Evolutionary conservation across 768 basidiomycete species (phyloP).

Genomic region (Sarcodon aspratus): DNA sequence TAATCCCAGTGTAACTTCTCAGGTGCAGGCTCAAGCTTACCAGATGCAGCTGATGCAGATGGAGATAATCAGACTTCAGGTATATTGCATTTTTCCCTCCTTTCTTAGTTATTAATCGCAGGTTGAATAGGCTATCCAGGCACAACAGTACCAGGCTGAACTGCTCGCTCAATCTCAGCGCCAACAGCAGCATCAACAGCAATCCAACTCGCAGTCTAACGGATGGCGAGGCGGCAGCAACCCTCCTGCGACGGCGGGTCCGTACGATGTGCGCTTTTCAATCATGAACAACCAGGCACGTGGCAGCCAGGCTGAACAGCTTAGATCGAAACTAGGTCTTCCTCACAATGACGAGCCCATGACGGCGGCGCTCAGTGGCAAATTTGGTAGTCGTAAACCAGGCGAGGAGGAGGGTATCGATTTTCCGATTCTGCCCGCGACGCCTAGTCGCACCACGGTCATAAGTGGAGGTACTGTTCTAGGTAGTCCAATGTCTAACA

Average conservation of each 20-base stretch:
- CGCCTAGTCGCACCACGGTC: conserved; percentile 52
- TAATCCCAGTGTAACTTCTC: conserved; percentile 23
- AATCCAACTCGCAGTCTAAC: conserved; percentile 37
- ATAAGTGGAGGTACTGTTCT: conserved; percentile 68
- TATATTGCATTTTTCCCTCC: conserved; percentile 18
- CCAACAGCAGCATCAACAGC: conserved; percentile 37
- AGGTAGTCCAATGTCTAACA: conserved; percentile 37
- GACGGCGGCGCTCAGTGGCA: conserved; percentile 71
- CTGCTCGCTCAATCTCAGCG: conserved; percentile 49
- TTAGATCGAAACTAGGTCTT: conserved; percentile 48
- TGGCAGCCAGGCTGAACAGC: conserved; percentile 55
- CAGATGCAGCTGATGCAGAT: conserved; percentile 84
- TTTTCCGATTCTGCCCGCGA: conserved; percentile 29
- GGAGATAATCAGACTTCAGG: conserved; percentile 76
- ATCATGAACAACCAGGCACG: conserved; percentile 48
- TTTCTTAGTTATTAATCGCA: conserved; percentile 1
- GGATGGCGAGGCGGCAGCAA: conserved; percentile 37
- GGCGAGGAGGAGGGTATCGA: conserved; percentile 31
- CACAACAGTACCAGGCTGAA: conserved; percentile 69
- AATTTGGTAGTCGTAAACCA: conserved; percentile 56
- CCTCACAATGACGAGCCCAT: conserved; percentile 48
- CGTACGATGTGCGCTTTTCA: conserved; percentile 58
- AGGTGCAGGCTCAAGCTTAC: conserved; percentile 49
- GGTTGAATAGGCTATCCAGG: conserved; percentile 43
- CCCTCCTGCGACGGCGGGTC: conserved; percentile 66